Evolutionary conservation across 352 stramenopile genomes (phyloP).

Genomic region (Globisporangium cederbergense): DNA sequence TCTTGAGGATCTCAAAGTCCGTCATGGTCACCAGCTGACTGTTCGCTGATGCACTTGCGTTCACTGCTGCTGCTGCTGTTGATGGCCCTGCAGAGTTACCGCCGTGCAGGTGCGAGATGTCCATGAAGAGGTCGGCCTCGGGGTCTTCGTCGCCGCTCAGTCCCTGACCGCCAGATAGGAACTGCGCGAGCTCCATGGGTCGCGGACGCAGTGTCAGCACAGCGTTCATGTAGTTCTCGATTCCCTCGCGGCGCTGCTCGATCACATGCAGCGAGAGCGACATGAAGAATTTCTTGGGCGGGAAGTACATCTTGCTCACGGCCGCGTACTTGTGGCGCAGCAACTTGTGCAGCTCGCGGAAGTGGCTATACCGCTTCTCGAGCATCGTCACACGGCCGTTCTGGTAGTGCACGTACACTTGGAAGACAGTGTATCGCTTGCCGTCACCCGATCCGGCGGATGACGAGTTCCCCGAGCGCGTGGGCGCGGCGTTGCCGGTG

Average conservation of each 20-base stretch:
- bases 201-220: slow-evolving; percentile 68
- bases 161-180: slow-evolving; percentile 45
- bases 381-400: slow-evolving; percentile 53
- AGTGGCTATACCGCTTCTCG: slow-evolving; percentile 83
- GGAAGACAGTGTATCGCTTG: slow-evolving; percentile 80
- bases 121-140: slow-evolving; percentile 45
- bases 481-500: slow-evolving; percentile 4
- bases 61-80: neutral
- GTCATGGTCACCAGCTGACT: slow-evolving; percentile 51
- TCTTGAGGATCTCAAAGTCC: slow-evolving; percentile 97
- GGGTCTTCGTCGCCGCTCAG: slow-evolving; percentile 54
- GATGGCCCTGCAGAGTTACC: neutral
- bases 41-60: neutral
- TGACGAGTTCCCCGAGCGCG: slow-evolving; percentile 9
- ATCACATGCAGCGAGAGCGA: slow-evolving; percentile 86
- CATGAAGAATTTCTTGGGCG: slow-evolving; percentile 85
- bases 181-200: slow-evolving; percentile 63
- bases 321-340: slow-evolving; percentile 76
- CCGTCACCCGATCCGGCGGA: slow-evolving; percentile 22
- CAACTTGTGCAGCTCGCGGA: slow-evolving; percentile 80
- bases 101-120: slow-evolving; percentile 22
- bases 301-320: slow-evolving; percentile 81
- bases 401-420: slow-evolving; percentile 74
- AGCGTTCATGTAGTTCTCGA: slow-evolving; percentile 83
- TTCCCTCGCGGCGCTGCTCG: slow-evolving; percentile 75